A percentile compares a stretch with the other conserved stretches of the same genome.
Conservation (phyloP, 1,284 basidiomycete species). For the Erythrobasidium hasegawianum region DNA sequence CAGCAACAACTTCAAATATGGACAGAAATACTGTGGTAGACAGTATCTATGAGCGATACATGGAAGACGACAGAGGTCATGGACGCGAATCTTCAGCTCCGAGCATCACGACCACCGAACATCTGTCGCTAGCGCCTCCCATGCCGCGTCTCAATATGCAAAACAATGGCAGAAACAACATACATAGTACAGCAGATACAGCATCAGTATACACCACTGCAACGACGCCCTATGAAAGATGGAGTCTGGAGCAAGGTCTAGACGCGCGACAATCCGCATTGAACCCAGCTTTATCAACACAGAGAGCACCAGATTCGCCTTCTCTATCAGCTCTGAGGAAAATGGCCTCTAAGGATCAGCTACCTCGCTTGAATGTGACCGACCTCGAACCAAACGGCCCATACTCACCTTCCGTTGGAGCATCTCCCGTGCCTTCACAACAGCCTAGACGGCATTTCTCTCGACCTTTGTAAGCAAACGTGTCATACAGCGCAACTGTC, state of each 20-base stretch:
- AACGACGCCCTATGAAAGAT: constrained; percentile 21
- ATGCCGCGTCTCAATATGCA: constrained; percentile 10
- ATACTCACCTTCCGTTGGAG: constrained; percentile 9
- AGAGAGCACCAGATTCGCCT: constrained; percentile 29
- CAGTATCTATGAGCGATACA: constrained; percentile 33
- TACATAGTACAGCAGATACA: constrained; percentile 32
- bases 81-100: constrained; percentile 16
- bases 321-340: constrained; percentile 17
- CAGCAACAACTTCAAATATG: constrained; percentile 1
- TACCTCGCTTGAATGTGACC: constrained; percentile 7
- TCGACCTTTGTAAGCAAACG: constrained; percentile 34
- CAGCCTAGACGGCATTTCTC: constrained; percentile 26
- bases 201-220: constrained; percentile 29
- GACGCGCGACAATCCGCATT: not conserved
- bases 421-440: constrained; percentile 30
- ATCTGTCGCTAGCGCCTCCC: constrained; percentile 30
- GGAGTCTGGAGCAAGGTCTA: constrained; percentile 32
- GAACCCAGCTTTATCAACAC: constrained; percentile 9
- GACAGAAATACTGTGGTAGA: constrained; percentile 19
- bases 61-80: constrained; percentile 6
- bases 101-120: constrained; percentile 19
- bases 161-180: constrained; percentile 10
- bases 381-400: constrained; percentile 14
- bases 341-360: constrained; percentile 8
- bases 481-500: too few relatives aligned